Base-by-base conservation (phyloP, 2,329 filamentous ascomycete genomes). In the Periconia sp. region DNA sequence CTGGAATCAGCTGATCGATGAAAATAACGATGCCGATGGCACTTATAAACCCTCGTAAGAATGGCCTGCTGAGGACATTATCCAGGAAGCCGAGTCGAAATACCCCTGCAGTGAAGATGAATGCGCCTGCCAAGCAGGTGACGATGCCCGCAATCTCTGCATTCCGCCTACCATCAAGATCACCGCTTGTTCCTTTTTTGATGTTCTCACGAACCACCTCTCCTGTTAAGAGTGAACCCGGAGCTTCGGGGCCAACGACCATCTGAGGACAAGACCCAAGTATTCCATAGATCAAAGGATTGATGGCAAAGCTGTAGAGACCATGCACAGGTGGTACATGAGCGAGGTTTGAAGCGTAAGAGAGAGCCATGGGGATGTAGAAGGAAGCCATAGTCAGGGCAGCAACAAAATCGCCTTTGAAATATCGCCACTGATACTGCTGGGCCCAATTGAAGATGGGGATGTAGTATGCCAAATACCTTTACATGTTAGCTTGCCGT, bases 351-450 rank as follows among this genome's bases (percentile, higher is more conserved):
- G 89, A 85, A 41, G 94, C 91, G 52, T 95, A 87, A 0, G 94
- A 97, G 11, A 99, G 81, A 0, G 91, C 88, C 92, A 99, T 96
- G 37, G 94, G 94, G 25, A 99, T 87, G 69, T 99, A 99, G 74
- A 99, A 94, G 18, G 92, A 96, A n/a, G 92, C 89, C 75, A 99
- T 87, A n/a, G 94, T 97, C 50, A 97, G 69, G 35, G 92, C 92
- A 7, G 92, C 87, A 11, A 95, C 78, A 13, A 97, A 73, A 69
- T 99, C 94, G 34, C 94, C 94, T 57, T 86, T 83, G 34, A 97
- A 71, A 70, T 89, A 96, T 3, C 83, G 81, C 80, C 84, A 85
- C 57, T 82, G 84, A 71, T 99, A 99, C 72, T 96, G 89, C 38
- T 78, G 79, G 50, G 95, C 86, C 94, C 94, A 99, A 52, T 87